A percentile compares a stretch with the other conserved stretches of the same genome.
Evolutionary conservation across 495 filamentous ascomycete species (phyloP).

Genomic region (Beverwykella pulmonaria): DNA sequence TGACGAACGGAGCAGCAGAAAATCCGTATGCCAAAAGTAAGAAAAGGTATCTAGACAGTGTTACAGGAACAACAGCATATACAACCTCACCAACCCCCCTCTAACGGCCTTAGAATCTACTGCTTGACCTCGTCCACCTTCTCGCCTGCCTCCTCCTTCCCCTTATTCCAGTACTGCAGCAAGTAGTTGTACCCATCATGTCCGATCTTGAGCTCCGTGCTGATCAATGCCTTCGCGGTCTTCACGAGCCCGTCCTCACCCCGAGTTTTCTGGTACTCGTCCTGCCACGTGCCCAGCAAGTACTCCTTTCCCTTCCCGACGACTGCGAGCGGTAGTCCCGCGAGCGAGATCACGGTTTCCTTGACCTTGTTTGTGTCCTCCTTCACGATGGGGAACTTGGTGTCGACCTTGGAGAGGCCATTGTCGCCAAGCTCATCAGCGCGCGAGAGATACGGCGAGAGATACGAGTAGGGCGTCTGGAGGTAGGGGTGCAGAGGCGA

Average conservation of each 20-base stretch:
- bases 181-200: slow-evolving; percentile 64
- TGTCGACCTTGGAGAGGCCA: slow-evolving; percentile 73
- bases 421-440: slow-evolving; percentile 79
- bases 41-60: background rate
- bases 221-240: slow-evolving; percentile 72
- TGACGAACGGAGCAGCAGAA: background rate
- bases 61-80: background rate
- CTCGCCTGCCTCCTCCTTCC: slow-evolving; percentile 37
- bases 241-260: slow-evolving; percentile 65
- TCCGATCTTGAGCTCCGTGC: slow-evolving; percentile 71
- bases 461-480: slow-evolving; percentile 70
- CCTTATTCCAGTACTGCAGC: slow-evolving; percentile 54
- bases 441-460: slow-evolving; percentile 79
- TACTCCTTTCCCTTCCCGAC: slow-evolving; percentile 74
- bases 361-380: slow-evolving; percentile 80
- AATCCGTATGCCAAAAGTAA: background rate
- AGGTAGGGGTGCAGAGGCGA: slow-evolving; percentile 79
- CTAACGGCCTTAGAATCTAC: background rate
- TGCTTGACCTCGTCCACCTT: slow-evolving; percentile 37
- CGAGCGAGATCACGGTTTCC: slow-evolving; percentile 63
- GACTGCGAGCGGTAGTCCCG: slow-evolving; percentile 66
- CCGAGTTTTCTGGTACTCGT: slow-evolving; percentile 76
- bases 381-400: slow-evolving; percentile 82
- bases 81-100: background rate
- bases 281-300: slow-evolving; percentile 68